These are phyloP conservation scores for Solanum pimpinellifolium DNA, from an alignment of 257 asterid genomes.

Conservation along the genomic window DNA sequence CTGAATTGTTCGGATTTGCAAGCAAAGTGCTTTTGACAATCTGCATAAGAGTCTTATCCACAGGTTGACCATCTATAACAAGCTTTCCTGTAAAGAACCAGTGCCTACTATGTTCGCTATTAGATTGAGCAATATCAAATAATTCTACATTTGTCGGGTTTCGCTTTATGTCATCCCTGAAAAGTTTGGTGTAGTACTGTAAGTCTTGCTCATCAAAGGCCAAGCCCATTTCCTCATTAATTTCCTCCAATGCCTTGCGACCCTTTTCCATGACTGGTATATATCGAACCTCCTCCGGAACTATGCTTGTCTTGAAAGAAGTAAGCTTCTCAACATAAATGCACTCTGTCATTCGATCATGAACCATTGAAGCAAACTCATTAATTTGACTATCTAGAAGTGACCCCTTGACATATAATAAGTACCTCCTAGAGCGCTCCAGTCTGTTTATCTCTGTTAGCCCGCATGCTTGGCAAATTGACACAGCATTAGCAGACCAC, in stretches of 20 bases:
- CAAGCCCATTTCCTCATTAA: constrained; percentile 78
- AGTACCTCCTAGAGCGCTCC: constrained; percentile 80
- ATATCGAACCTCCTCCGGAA: constrained; percentile 57
- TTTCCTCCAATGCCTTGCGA: constrained; percentile 76
- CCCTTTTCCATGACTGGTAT: constrained; percentile 96
- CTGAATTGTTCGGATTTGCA: constrained; percentile 85
- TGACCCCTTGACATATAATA: constrained; percentile 35
- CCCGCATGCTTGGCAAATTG: constrained; percentile 82
- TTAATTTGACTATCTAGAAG: constrained; percentile 45
- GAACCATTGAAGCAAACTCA: constrained; percentile 74
- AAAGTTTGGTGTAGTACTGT: constrained; percentile 80
- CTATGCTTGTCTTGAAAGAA: constrained; percentile 57
- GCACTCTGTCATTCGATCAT: constrained; percentile 93
- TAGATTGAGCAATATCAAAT: constrained; percentile 95
- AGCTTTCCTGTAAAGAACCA: constrained; percentile 93
- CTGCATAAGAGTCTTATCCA: constrained; percentile 72
- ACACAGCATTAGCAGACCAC: constrained; percentile 95
- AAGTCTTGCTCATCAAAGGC: constrained; percentile 95
- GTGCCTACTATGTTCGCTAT: constrained; percentile 95
- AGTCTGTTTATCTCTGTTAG: constrained; percentile 61
- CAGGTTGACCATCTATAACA: constrained; percentile 66
- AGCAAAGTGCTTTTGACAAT: constrained; percentile 74
- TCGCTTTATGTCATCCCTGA: constrained; percentile 67
- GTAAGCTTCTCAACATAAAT: constrained; percentile 54
- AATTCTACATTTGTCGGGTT: constrained; percentile 87